Base-by-base conservation (phyloP, 2,329 filamentous ascomycete genomes). In the Colletotrichum sp. region DNA sequence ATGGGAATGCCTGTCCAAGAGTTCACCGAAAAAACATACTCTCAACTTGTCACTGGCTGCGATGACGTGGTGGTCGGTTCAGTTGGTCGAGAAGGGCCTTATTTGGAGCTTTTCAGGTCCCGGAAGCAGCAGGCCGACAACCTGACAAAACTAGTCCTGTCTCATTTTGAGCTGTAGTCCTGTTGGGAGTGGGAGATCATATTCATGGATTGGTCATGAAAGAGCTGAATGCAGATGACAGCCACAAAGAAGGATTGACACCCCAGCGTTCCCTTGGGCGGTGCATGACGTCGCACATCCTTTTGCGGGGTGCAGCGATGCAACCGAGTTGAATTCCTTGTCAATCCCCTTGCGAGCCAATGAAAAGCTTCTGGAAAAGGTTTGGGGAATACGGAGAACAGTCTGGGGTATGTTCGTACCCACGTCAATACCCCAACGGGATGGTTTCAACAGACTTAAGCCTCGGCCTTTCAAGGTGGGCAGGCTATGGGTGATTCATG, bases 21-120 rank as follows among this genome's bases (percentile, higher is more conserved):
- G 12, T 88, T 88, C 74, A 79, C 81, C 1, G 79, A 86, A 2
- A 78, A 83, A 38, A 82, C 84, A 5, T 87, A 82, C 71, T 55
- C 79, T 13, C 82, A 81, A 13, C 76, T 88, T 13, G 70, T 69
- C 3, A 75, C 76, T 2, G 86, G 86, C 5, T 79, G 82, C 24
- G 84, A 86, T 34, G 79, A 86, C 21, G 66, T 73, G 21, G 4
- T 77, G 10, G 64, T 77, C 38, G 75, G 74, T 5, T 75, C 70
- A 10, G 34, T 78, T 56, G 78, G 67, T 15, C 28, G 1, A 6
- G 32, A 73, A 32, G 10, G 18, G 13, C 28, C 56, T 10, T 73
- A 56, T 4, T 16, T 36, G 12, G 43, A 67, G 16, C 24, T 58
- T 1, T 30, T 58, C 21, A 60, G 32, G 30, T 13, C 48, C 24